phyloP scores from a whole-genome alignment of 352 stramenopile genomes.

The Elongisporangium undulatum region DNA sequence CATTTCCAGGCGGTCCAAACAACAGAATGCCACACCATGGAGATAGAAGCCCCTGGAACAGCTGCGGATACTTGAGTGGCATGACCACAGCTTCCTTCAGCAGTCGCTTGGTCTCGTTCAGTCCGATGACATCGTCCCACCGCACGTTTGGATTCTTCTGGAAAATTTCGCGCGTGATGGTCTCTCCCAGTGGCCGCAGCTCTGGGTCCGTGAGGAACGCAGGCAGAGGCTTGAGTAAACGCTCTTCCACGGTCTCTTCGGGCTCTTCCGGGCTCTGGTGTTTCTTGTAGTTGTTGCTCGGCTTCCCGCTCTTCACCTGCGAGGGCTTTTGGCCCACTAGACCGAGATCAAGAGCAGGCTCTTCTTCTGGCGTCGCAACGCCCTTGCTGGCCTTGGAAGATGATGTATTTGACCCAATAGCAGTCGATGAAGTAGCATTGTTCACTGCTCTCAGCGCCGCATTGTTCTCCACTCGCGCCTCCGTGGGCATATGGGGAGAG shows the following conservation, averaged over 20 bases:
- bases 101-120: slow-evolving; percentile 91
- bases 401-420: background rate
- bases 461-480: slow-evolving; percentile 81
- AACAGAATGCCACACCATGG: slow-evolving; percentile 90
- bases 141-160: slow-evolving; percentile 86
- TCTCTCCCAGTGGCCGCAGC: slow-evolving; percentile 79
- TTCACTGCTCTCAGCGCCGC: slow-evolving; percentile 53
- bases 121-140: slow-evolving; percentile 88
- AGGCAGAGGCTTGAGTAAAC: slow-evolving; percentile 84
- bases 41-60: slow-evolving; percentile 91
- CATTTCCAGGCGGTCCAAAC: slow-evolving; percentile 81
- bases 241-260: slow-evolving; percentile 61
- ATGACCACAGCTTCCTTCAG: slow-evolving; percentile 95
- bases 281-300: slow-evolving; percentile 24
- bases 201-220: slow-evolving; percentile 85
- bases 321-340: slow-evolving; percentile 65
- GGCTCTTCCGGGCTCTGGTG: slow-evolving; percentile 6
- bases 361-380: slow-evolving; percentile 23
- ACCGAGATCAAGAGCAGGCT: slow-evolving; percentile 41
- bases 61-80: slow-evolving; percentile 92
- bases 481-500: slow-evolving; percentile 67
- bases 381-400: slow-evolving; percentile 7
- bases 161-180: slow-evolving; percentile 92
- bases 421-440: slow-evolving; percentile 11
- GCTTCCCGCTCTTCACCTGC: slow-evolving; percentile 20